Evolutionary conservation across 805 yeast species (phyloP).

Genomic region (Hanseniaspora singularis): DNA sequence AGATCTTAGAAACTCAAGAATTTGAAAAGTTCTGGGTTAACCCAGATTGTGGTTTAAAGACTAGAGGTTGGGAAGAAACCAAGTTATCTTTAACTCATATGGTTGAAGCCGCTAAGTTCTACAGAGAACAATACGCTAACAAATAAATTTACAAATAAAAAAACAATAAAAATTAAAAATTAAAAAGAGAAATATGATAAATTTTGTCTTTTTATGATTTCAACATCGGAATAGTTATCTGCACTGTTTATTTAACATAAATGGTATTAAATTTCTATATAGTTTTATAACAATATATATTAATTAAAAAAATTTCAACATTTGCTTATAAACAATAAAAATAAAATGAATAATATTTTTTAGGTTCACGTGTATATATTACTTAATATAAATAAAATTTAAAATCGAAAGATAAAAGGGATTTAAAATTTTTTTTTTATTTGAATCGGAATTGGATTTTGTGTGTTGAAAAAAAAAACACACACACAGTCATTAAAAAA

Average conservation of each 20-base stretch:
- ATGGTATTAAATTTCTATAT: background rate
- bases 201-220: conserved; percentile 4
- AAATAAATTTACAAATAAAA: conserved; percentile 16
- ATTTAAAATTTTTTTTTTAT: too few species aligned
- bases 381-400: too few species aligned
- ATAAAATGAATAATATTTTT: background rate
- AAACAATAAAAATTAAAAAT: too few species aligned
- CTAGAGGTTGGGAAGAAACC: conserved; percentile 99
- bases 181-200: background rate
- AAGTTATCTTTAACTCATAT: conserved; percentile 89
- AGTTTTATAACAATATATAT: background rate
- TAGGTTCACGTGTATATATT: background rate
- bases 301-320: conserved; percentile 8
- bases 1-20: conserved; percentile 93
- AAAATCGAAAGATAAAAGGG: too few species aligned
- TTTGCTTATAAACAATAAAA: background rate
- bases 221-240: conserved; percentile 3
- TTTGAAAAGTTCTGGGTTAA: conserved; percentile 98
- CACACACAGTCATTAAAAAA: too few species aligned
- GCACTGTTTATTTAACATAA: background rate
- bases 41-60: conserved; percentile 99
- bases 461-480: too few species aligned
- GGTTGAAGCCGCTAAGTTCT: conserved; percentile 98
- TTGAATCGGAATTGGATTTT: too few species aligned
- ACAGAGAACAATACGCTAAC: conserved; percentile 50